These are phyloP conservation scores for Pelagomonas calceolata DNA, from an alignment of 108 stramenopile genomes.

Conservation along the genomic window DNA sequence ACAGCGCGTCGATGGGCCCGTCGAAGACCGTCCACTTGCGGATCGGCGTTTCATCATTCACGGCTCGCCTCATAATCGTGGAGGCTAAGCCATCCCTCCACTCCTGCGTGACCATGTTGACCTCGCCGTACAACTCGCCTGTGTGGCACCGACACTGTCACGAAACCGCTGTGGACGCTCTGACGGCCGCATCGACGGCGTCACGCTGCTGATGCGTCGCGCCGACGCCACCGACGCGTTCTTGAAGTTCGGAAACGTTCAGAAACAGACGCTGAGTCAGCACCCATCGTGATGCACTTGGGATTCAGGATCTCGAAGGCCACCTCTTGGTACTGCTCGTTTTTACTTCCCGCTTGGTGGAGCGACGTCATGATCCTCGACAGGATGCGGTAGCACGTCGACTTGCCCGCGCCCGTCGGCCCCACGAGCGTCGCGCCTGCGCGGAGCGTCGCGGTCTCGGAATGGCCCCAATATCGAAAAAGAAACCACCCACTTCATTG, in stretches of 20 bases:
- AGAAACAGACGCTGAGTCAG: too few relatives aligned
- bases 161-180: too few relatives aligned
- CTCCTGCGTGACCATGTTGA: constrained; percentile 51
- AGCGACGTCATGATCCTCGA: constrained; percentile 41
- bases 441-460: too few relatives aligned
- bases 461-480: too few relatives aligned
- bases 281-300: constrained; percentile 64
- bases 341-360: constrained; percentile 21
- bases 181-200: too few relatives aligned
- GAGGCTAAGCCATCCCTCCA: constrained; percentile 60
- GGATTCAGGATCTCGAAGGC: constrained; percentile 45
- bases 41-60: constrained; percentile 15
- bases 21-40: constrained; percentile 54
- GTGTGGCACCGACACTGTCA: too few relatives aligned
- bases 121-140: constrained; percentile 62
- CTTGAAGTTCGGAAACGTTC: too few relatives aligned
- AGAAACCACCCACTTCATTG: too few relatives aligned
- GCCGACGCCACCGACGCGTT: too few relatives aligned
- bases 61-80: constrained; percentile 44
- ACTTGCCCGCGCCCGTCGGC: constrained; percentile 54
- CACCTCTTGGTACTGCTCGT: constrained; percentile 41
- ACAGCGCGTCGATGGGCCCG: constrained; percentile 56
- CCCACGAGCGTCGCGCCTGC: constrained; percentile 50
- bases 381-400: constrained; percentile 44
- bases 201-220: too few relatives aligned